Base-by-base conservation (phyloP, 805 yeast genomes). In the Pichia kluyveri region DNA sequence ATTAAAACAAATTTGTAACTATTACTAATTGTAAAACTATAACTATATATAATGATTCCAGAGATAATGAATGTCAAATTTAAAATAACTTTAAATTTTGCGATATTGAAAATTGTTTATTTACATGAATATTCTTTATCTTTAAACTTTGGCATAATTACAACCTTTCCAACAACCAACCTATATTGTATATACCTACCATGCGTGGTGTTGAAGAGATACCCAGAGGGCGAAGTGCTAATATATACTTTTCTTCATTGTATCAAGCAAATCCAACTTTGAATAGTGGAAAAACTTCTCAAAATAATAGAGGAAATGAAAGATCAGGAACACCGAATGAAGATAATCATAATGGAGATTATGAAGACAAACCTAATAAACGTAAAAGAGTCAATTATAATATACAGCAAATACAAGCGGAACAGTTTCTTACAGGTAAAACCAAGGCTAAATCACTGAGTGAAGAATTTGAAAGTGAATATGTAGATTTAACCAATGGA, bases 311-410 rank as follows among this genome's bases (percentile, higher is more conserved):
- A 30, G 6, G n/a, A n/a, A 37, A 23, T 1, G 31, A 7, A 10
- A 41, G 41, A 40, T 34, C 51, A 40, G 12, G 39, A 26, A 40
- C 47, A 32, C 43, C 47, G 12, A 23, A 19, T 17, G 41, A 30
- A 27, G 41, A 40, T 27, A 17, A 18, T n/a, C 8, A 7, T 14
- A 9, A 18, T 18, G 19, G 19, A 17, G 15, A 37, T 4, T 37
- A 17, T 17, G 23, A 37, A 7, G 19, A 37, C 4, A 9, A 37
- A 17, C 23, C 52, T 4, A 40, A 52, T 4, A 61, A 62, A 44
- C 55, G 67, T 23, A 63, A 59, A 48, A 45, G 68, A 41, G 56
- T 67, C 8, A 67, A 67, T 49, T 67, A 67, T 52, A 65, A 65
- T 42, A 54, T 65, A 19, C 60, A 58, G 50, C 57, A 61, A 19